phyloP scores from a whole-genome alignment of 2,329 filamentous ascomycete species.

The Diaporthe aspalathi region DNA sequence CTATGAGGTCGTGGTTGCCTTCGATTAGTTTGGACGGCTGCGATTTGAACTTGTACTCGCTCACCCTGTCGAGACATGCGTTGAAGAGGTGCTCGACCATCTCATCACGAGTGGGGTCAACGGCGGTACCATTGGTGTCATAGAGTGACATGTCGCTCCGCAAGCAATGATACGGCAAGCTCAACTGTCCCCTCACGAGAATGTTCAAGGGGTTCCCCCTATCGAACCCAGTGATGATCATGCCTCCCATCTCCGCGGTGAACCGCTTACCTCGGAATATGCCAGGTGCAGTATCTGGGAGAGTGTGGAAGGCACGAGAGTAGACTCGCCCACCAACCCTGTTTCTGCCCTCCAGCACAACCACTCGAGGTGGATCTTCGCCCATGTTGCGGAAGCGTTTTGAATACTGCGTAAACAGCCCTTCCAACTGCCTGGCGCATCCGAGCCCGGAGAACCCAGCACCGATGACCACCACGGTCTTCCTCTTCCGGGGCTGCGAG shows the following conservation, averaged over 20 bases:
- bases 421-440: conserved; percentile 90
- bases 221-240: conserved; percentile 98
- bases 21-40: conserved; percentile 77
- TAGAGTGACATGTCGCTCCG: conserved; percentile 88
- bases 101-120: conserved; percentile 81
- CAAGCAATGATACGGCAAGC: conserved; percentile 85
- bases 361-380: conserved; percentile 77
- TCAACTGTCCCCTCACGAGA: conserved; percentile 89
- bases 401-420: conserved; percentile 84
- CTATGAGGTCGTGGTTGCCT: conserved; percentile 84
- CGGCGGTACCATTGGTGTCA: conserved; percentile 81
- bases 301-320: conserved; percentile 77
- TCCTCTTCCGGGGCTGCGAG: conserved; percentile 60
- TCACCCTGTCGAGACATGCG: conserved; percentile 91
- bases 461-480: conserved; percentile 86
- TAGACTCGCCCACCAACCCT: conserved; percentile 94
- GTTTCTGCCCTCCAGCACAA: conserved; percentile 87
- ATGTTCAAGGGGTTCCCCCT: conserved; percentile 93
- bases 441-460: conserved; percentile 95
- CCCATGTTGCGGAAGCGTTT: conserved; percentile 72
- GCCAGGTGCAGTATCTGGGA: conserved; percentile 48
- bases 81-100: conserved; percentile 94
- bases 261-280: conserved; percentile 68
- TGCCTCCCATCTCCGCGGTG: conserved; percentile 96
- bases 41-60: conserved; percentile 86